These are phyloP conservation scores for Fallopia convolvulus DNA, from an alignment of 148 eudicot genomes.

Conservation along the genomic window DNA sequence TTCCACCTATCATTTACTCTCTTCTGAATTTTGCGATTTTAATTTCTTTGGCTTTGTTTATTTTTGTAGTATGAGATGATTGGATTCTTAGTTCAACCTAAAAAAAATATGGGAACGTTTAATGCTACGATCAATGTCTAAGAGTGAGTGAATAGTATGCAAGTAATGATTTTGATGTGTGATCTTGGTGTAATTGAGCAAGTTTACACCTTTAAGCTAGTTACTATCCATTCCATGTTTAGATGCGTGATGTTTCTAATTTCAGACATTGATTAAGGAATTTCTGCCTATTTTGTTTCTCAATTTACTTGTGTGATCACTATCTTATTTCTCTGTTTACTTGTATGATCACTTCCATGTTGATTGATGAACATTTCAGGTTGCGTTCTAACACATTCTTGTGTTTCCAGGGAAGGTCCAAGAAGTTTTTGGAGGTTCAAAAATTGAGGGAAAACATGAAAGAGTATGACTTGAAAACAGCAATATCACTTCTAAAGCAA, in stretches of 20 bases:
- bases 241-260: neutral
- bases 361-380: neutral
- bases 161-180: neutral
- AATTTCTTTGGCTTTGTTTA: neutral
- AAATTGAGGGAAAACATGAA: conserved; percentile 73
- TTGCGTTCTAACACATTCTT: neutral
- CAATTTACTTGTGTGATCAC: neutral
- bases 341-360: neutral
- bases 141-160: neutral
- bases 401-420: conserved; percentile 60
- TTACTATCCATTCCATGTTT: neutral
- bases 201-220: neutral
- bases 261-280: neutral
- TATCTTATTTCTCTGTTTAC: neutral
- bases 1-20: neutral
- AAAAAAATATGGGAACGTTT: too few species aligned
- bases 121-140: too few species aligned
- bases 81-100: neutral
- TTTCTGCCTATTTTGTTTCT: neutral
- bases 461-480: conserved; percentile 76
- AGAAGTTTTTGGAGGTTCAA: conserved; percentile 78
- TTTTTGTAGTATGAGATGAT: neutral
- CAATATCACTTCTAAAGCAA: conserved; percentile 70
- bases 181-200: neutral
- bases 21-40: neutral